Base-by-base conservation (phyloP, 345 rosid species). In the Raphanus sativus region DNA sequence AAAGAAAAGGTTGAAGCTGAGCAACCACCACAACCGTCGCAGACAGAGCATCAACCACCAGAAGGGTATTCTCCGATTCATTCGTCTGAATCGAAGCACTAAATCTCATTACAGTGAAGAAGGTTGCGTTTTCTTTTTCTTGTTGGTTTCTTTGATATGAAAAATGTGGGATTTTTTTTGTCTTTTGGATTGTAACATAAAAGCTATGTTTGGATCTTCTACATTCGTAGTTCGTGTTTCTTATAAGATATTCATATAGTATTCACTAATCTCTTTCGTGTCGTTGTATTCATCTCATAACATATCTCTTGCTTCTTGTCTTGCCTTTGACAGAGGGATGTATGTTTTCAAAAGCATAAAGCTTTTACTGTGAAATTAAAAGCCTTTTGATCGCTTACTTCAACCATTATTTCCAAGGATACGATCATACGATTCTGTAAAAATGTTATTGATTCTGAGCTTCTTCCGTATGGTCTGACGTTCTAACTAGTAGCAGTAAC, bases 1-100 rank as follows among this genome's bases (percentile, higher is more conserved):
- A 88, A 85, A 73, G 98, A 94, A 36, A 94, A 89, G 80, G 94
- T 85, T 34, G 70, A 67, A 84, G 87, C 89, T 2, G 98, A 90
- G 84, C 92, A 86, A 16, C 80, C 80, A 0, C 16, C 66, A 2
- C 67, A 71, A 54, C 67, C 71, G 1, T 7, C 81, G n/a, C 30
- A 65, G 76, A 34, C 74, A 7, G 65, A 78, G 64, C 77, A 59
- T 63, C 69, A 71, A 48, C 52, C 45, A 38, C 76, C 83, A 0
- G 81, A 86, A 74, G 92, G 89, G 52, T 86, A 87, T 73, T 55
- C 83, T 38, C 89, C 76, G 61, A 74, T 84, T 65, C 70, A 74
- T 38, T 60, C 77, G 60, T 38, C 82, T 5, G 89, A 75, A 10
- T 64, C 84, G 5, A 78, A 66, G 77, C 72, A 78, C 56, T 78